Evolutionary conservation across 306 rosid genomes (phyloP).

Genomic region (Lathyrus oleraceus): DNA sequence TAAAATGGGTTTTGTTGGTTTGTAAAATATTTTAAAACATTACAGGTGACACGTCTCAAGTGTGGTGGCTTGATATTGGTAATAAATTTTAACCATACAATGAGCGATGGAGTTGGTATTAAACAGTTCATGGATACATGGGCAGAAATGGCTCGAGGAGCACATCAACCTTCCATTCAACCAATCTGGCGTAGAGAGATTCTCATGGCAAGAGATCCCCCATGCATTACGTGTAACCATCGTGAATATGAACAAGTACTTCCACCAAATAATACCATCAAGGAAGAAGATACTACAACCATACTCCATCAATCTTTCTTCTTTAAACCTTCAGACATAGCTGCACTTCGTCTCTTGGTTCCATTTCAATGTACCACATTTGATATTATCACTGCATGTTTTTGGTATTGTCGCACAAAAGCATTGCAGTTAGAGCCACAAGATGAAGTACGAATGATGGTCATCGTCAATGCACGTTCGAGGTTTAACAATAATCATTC

Average conservation of each 20-base stretch:
- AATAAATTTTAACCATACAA: not conserved
- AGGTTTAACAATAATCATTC: conserved; percentile 12
- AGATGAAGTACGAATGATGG: conserved; percentile 19
- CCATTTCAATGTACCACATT: conserved; percentile 27
- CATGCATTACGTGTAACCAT: conserved; percentile 24
- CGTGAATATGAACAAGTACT: not conserved
- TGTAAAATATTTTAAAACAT: not conserved
- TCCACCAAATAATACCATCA: not conserved
- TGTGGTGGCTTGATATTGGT: conserved; percentile 16
- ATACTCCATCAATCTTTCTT: conserved; percentile 10
- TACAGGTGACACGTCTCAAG: conserved; percentile 1
- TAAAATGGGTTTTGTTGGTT: too few species aligned
- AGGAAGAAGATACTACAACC: not conserved
- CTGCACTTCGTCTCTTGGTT: not conserved
- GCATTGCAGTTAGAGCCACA: conserved; percentile 31
- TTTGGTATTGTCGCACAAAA: conserved; percentile 31
- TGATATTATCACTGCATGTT: conserved; percentile 33
- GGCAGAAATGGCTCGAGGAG: conserved; percentile 31
- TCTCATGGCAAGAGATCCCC: conserved; percentile 30
- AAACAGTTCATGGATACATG: conserved; percentile 18
- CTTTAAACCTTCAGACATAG: conserved; percentile 7
- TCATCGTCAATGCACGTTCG: not conserved
- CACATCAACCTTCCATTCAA: conserved; percentile 6
- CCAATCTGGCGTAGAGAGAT: conserved; percentile 40
- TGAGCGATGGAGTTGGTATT: conserved; percentile 20